Percentiles rank a stretch among this genome's conserved stretches.
Conservation (phyloP, 352 stramenopile genomes). For the Phytophthora parvispora region DNA sequence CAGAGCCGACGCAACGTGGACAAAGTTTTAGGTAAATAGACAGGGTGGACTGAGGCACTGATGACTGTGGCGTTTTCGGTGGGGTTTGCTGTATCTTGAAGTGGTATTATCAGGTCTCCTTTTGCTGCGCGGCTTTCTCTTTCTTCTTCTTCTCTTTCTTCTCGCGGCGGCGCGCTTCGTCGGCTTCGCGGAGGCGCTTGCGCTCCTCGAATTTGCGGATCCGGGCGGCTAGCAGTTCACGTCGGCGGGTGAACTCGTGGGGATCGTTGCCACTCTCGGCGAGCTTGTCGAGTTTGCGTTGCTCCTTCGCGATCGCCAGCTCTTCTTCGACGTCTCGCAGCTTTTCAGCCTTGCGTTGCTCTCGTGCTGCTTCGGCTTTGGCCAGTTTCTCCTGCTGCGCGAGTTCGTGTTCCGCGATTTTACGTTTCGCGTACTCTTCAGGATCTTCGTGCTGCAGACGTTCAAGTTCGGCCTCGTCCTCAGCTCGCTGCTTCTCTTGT, state of each 20-base stretch:
- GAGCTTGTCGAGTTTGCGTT: conserved; percentile 66
- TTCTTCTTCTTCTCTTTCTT: conserved; percentile 42
- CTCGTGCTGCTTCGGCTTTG: conserved; percentile 49
- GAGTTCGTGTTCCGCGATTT: conserved; percentile 45
- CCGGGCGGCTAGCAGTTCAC: conserved; percentile 53
- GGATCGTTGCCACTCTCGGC: conserved; percentile 44
- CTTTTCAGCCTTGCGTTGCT: conserved; percentile 55
- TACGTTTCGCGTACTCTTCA: conserved; percentile 51
- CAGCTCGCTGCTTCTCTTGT: conserved; percentile 16
- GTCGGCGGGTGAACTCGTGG: conserved; percentile 59
- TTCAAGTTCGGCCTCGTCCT: conserved; percentile 44
- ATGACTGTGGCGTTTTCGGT: conserved; percentile 1
- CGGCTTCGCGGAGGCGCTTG: conserved; percentile 51
- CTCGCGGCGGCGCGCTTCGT: conserved; percentile 37
- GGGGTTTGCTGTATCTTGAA: conserved; percentile 10
- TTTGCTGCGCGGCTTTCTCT: conserved; percentile 7
- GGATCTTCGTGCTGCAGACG: conserved; percentile 50
- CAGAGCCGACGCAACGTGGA: conserved; percentile 3
- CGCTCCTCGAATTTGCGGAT: conserved; percentile 58
- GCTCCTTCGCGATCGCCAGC: conserved; percentile 68
- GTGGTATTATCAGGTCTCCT: conserved; percentile 1
- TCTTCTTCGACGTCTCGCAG: conserved; percentile 70
- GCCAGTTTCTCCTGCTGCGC: conserved; percentile 41
- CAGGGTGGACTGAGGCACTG: conserved; percentile 24
- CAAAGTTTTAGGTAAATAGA: conserved; percentile 40